A percentile compares a stretch with the other conserved stretches of the same genome.
phyloP scores from a whole-genome alignment of 768 basidiomycete species.

The Mycena amicta region DNA sequence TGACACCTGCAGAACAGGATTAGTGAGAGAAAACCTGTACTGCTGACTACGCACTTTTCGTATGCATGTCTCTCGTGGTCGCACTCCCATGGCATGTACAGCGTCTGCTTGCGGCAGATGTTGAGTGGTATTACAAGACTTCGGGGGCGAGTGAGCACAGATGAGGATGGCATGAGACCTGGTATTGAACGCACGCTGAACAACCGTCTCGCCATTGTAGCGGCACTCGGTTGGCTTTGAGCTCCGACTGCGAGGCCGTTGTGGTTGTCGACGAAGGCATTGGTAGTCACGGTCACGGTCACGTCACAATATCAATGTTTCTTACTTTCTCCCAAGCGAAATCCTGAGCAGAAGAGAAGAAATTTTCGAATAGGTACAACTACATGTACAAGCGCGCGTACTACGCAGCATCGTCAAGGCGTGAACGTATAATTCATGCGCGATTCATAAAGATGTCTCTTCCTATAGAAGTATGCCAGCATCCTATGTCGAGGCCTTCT shows the following conservation, averaged over 20 bases:
- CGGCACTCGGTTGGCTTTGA: slow-evolving; percentile 76
- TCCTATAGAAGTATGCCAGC: no score
- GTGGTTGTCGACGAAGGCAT: slow-evolving; percentile 79
- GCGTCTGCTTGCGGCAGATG: slow-evolving; percentile 75
- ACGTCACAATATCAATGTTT: no score
- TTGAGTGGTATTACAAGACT: slow-evolving; percentile 90
- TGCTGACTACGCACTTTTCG: slow-evolving; percentile 67
- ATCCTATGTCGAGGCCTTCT: not conserved
- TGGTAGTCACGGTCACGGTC: slow-evolving; percentile 28
- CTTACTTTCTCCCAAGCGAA: no score
- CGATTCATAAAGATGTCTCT: no score
- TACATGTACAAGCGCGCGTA: no score
- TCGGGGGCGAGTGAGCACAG: slow-evolving; percentile 10
- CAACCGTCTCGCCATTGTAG: slow-evolving; percentile 88
- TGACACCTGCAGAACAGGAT: slow-evolving; percentile 65
- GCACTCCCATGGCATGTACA: slow-evolving; percentile 91
- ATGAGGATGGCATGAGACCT: not conserved
- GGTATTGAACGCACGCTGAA: slow-evolving; percentile 69
- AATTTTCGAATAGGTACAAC: no score
- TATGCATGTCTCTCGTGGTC: slow-evolving; percentile 85
- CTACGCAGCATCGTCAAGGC: no score
- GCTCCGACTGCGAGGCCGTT: slow-evolving; percentile 81
- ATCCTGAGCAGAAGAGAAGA: no score
- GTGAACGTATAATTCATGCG: no score
- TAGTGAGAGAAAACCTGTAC: not conserved